These are phyloP conservation scores for Fusarium buharicum DNA, from an alignment of 2,329 filamentous ascomycete genomes.

Conservation along the genomic window DNA sequence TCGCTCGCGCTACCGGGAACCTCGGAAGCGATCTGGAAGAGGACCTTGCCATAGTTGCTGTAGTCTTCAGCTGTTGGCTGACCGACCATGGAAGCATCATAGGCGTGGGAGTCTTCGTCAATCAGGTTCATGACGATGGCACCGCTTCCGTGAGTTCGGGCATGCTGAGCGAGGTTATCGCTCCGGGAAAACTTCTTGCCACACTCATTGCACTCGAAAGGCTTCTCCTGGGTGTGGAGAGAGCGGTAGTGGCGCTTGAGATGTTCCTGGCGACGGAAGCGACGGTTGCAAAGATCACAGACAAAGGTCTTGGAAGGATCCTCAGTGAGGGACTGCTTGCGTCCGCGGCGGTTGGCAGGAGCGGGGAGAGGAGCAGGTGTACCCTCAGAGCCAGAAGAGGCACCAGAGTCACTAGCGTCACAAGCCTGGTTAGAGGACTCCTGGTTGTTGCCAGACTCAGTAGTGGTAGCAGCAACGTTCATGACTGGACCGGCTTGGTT, in stretches of 20 bases:
- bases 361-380: conserved; percentile 57
- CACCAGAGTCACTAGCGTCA: conserved; percentile 53
- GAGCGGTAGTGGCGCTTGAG: conserved; percentile 98
- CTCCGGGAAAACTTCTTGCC: conserved; percentile 99
- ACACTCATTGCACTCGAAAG: conserved; percentile 96
- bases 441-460: conserved; percentile 51
- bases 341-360: conserved; percentile 87
- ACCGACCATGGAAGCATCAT: conserved; percentile 57
- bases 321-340: conserved; percentile 97
- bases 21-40: conserved; percentile 83
- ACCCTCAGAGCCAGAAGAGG: conserved; percentile 58
- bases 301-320: conserved; percentile 99
- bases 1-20: conserved; percentile 73
- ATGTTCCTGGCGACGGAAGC: conserved; percentile 98
- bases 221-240: conserved; percentile 98
- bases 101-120: conserved; percentile 68
- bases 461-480: conserved; percentile 52
- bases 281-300: conserved; percentile 94
- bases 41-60: conserved; percentile 75
- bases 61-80: conserved; percentile 68
- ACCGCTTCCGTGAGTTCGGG: conserved; percentile 89
- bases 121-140: conserved; percentile 92
- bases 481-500: conserved; percentile 53
- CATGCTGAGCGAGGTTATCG: conserved; percentile 96
- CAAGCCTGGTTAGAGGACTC: conserved; percentile 50